A percentile compares a stretch with the other conserved stretches of the same genome.
phyloP scores from a whole-genome alignment of 2,329 filamentous ascomycete species.

The Phaeophleospora eucalypticola region DNA sequence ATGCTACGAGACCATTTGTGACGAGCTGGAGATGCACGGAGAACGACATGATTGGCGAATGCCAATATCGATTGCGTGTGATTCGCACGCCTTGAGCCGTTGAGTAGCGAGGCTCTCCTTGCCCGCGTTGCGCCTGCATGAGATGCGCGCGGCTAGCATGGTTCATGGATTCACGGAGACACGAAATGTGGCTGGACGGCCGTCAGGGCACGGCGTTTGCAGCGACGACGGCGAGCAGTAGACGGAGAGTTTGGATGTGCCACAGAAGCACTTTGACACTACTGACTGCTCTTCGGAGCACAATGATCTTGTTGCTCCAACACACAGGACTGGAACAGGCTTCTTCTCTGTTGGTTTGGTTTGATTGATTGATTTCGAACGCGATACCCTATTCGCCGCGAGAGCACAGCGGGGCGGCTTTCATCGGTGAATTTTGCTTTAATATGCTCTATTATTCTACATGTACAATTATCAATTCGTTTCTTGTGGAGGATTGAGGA shows the following conservation, averaged over 20 bases:
- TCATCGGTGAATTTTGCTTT: too few species aligned
- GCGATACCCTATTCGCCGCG: background rate
- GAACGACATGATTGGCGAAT: conserved; percentile 5
- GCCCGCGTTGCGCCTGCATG: background rate
- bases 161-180: conserved; percentile 12
- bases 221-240: background rate
- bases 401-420: background rate
- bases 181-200: background rate
- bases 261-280: too few species aligned
- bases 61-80: background rate
- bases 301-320: too few species aligned
- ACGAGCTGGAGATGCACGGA: conserved; percentile 12
- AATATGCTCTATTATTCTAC: too few species aligned
- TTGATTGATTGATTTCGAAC: background rate
- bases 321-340: too few species aligned
- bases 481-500: background rate
- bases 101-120: conserved; percentile 5
- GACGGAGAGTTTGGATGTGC: too few species aligned
- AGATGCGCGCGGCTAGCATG: conserved; percentile 14
- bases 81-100: conserved; percentile 2
- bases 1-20: conserved; percentile 4
- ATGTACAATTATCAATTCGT: background rate
- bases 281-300: too few species aligned
- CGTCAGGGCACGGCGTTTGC: conserved; percentile 1
- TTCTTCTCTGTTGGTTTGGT: too few species aligned